Conservation (phyloP, 2,329 filamentous ascomycete genomes). For the Xenoacremonium recifei region DNA sequence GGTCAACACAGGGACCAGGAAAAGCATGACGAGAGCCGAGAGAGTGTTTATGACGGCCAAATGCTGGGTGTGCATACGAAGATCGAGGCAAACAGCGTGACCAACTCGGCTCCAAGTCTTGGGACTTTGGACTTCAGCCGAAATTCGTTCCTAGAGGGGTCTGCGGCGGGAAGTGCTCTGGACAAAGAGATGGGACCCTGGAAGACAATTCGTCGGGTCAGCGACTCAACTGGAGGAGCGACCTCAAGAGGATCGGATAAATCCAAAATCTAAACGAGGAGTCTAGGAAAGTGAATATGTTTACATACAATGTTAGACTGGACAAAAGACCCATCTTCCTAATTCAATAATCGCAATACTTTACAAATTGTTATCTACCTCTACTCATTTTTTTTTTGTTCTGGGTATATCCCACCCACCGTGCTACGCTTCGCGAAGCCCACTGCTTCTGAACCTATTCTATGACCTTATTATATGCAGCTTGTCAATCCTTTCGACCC, state of each 20-base stretch:
- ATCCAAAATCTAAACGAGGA: background rate
- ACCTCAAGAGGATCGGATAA: too few species aligned
- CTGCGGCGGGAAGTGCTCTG: slow-evolving; percentile 12
- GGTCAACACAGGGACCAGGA: slow-evolving; percentile 17
- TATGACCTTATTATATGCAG: too few species aligned
- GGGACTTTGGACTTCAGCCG: slow-evolving; percentile 25
- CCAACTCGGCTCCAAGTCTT: slow-evolving; percentile 18
- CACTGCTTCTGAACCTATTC: too few species aligned
- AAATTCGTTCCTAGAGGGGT: slow-evolving; percentile 22
- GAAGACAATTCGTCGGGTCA: slow-evolving; percentile 26
- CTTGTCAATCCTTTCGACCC: too few species aligned
- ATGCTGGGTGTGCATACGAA: slow-evolving; percentile 24
- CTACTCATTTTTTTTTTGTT: too few species aligned
- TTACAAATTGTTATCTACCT: too few species aligned
- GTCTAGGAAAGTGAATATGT: too few species aligned
- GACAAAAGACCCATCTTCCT: too few species aligned
- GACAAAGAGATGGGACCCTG: slow-evolving; percentile 19
- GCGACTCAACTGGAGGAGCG: slow-evolving; percentile 17
- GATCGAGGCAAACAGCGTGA: slow-evolving; percentile 24
- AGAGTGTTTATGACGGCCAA: slow-evolving; percentile 19
- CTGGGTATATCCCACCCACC: too few species aligned
- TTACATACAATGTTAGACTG: too few species aligned
- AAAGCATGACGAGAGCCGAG: slow-evolving; percentile 12
- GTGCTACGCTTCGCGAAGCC: too few species aligned
- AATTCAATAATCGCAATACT: too few species aligned